Evolutionary conservation across 2,329 filamentous ascomycete genomes (phyloP).

Genomic region (Lachnellula hyalina): DNA sequence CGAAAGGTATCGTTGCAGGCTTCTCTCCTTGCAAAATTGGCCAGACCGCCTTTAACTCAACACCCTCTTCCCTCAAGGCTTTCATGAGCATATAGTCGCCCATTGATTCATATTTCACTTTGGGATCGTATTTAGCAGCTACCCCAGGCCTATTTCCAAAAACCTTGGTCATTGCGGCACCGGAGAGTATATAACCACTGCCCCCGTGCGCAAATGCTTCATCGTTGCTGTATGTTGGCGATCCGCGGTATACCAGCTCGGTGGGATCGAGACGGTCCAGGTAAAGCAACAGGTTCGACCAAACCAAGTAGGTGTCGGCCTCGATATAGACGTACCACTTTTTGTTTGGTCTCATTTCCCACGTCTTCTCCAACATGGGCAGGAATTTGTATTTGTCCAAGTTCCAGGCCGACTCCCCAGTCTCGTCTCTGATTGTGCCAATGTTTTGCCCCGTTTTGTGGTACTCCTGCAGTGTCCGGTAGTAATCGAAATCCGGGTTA

Average conservation of each 20-base stretch:
- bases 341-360: constrained; percentile 41
- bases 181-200: constrained; percentile 47
- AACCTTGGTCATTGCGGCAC: constrained; percentile 44
- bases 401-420: constrained; percentile 40
- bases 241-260: constrained; percentile 45
- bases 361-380: constrained; percentile 51
- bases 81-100: constrained; percentile 46
- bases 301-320: constrained; percentile 51
- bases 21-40: constrained; percentile 52
- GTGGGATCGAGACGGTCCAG: constrained; percentile 38
- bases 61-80: constrained; percentile 41
- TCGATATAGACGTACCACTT: constrained; percentile 57
- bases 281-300: constrained; percentile 46
- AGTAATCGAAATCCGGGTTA: constrained; percentile 41
- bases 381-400: constrained; percentile 58
- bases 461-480: constrained; percentile 38
- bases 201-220: constrained; percentile 50
- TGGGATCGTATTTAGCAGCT: constrained; percentile 41
- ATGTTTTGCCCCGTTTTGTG: constrained; percentile 41
- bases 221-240: constrained; percentile 38
- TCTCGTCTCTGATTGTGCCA: constrained; percentile 31
- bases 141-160: constrained; percentile 37
- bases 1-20: constrained; percentile 43
- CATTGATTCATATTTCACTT: constrained; percentile 39
- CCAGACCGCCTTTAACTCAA: constrained; percentile 40